phyloP scores from a whole-genome alignment of 2,329 filamentous ascomycete species.

The Gremmenia infestans region DNA sequence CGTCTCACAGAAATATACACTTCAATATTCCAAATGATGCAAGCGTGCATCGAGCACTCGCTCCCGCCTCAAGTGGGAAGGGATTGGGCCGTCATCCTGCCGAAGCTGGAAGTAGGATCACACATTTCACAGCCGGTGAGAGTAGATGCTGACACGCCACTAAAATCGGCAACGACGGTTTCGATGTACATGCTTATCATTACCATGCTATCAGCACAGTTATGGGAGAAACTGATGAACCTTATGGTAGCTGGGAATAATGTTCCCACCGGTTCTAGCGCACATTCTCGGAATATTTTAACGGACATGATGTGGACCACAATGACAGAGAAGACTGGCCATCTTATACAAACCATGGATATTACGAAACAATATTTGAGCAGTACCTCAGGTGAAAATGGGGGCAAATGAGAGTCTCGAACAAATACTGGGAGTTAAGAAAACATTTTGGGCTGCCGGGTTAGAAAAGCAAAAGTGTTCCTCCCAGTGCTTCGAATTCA shows the following conservation, averaged over 20 bases:
- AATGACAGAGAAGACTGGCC: neutral
- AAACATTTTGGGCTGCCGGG: neutral
- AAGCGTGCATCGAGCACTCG: conserved; percentile 6
- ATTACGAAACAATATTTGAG: neutral
- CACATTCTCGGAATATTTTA: neutral
- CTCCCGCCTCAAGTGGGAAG: neutral
- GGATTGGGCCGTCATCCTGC: conserved; percentile 3
- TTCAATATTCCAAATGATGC: conserved; percentile 9
- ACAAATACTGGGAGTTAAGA: neutral
- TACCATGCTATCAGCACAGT: conserved; percentile 2
- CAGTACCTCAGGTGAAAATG: neutral
- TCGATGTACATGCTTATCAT: conserved; percentile 10
- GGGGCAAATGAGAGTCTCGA: neutral
- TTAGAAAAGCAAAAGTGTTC: too few relatives aligned
- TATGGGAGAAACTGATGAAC: neutral
- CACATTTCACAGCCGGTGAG: neutral
- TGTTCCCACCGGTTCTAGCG: neutral
- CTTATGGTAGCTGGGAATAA: conserved; percentile 6
- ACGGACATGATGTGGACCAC: neutral
- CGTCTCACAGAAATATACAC: conserved; percentile 4
- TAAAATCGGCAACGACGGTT: neutral
- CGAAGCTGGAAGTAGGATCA: conserved; percentile 4
- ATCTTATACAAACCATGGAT: neutral
- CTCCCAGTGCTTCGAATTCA: too few relatives aligned
- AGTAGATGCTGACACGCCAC: conserved; percentile 4